Base-by-base conservation (phyloP, 1,139 yeast genomes). In the Geotrichum phurueaensis region DNA sequence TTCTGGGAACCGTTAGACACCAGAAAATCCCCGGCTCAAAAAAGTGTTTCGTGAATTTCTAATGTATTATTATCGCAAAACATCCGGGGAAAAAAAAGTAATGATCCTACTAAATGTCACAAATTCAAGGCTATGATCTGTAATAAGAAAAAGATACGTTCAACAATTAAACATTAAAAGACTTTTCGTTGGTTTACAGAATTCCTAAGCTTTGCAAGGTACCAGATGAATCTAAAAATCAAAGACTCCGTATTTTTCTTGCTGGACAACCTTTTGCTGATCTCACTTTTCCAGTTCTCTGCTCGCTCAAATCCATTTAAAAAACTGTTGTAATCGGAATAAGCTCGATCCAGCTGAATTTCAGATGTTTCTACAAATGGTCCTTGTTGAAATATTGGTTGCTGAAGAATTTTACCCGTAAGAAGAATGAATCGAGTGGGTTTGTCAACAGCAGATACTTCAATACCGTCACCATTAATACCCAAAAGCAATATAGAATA, bases 341-440 rank as follows among this genome's bases (percentile, higher is more conserved):
- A 84, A 0, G 90, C 95, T 68, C 86, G 76, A 66, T 81, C 79
- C 63, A 89, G 85, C 67, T 82, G 82, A 57, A 81, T 84, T 62
- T 78, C 77, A 22, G 86, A 76, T 7, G 86, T 82, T 62, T 89
- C 94, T 22, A 87, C 96, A 72, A 89, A 90, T 22, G 97, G 97
- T 13, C 97, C 97, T 70, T 90, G 89, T 72, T 91, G 96, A 50
- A 89, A 88, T 60, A 87, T 81, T 20, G 84, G 82, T 75, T 91
- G 97, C 67, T 89, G 82, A 63, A 90, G 77, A 51, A 83, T 81
- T 72, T 89, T 77, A 57, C 97, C 97, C 45, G 92, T 96, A 64
- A 90, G 77, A 39, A 91, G 68, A 3, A 88, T 84, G 67, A 91
- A 84, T 64, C 83, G 81, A 22, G 66, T 58, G 49, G 64, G 67